These are phyloP conservation scores for Boletus huronensis DNA, from an alignment of 768 basidiomycete species.

Conservation along the genomic window DNA sequence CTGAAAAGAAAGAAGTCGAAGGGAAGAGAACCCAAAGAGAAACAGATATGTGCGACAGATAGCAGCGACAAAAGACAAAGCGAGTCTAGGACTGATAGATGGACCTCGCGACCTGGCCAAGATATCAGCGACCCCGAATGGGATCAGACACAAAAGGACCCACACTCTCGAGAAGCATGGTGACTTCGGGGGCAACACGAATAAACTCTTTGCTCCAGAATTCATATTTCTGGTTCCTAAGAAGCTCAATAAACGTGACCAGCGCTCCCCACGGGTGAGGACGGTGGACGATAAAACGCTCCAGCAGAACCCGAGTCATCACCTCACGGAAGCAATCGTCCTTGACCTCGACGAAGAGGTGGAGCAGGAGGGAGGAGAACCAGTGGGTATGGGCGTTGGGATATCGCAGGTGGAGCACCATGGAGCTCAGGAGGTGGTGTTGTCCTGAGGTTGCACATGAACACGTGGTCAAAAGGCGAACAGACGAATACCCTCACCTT, in stretches of 20 bases:
- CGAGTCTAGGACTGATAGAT: conserved; percentile 75
- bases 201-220: conserved; percentile 90
- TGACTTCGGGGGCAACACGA: conserved; percentile 82
- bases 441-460: conserved; percentile 56
- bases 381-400: conserved; percentile 98
- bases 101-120: conserved; percentile 64
- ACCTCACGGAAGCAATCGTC: conserved; percentile 77
- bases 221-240: conserved; percentile 86
- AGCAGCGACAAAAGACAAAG: conserved; percentile 60
- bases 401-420: conserved; percentile 93
- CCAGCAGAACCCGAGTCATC: conserved; percentile 85
- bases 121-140: neutral
- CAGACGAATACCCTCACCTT: conserved; percentile 56
- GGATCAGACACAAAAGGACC: conserved; percentile 28
- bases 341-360: conserved; percentile 79
- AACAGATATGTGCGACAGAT: conserved; percentile 78
- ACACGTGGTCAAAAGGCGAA: neutral
- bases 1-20: conserved; percentile 1
- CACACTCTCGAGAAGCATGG: conserved; percentile 80
- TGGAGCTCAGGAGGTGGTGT: conserved; percentile 90
- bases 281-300: conserved; percentile 89
- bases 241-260: conserved; percentile 89
- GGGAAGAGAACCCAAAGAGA: conserved; percentile 53
- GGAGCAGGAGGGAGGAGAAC: conserved; percentile 89
- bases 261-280: conserved; percentile 97